These are phyloP conservation scores for Phytophthora cajani DNA, from an alignment of 352 stramenopile genomes.

Conservation along the genomic window DNA sequence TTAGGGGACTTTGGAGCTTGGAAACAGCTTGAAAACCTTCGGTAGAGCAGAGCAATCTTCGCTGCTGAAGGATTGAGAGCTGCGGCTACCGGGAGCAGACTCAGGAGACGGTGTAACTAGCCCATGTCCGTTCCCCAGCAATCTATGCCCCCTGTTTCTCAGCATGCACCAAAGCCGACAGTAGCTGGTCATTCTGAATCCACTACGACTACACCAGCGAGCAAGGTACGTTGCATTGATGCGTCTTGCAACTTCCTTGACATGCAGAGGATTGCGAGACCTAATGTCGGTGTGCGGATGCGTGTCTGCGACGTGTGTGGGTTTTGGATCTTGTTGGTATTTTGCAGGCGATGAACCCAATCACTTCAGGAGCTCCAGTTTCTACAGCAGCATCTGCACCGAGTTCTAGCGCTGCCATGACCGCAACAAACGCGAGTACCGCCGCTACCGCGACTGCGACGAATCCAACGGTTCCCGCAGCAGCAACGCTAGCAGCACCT, in stretches of 20 bases:
- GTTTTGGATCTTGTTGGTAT: conserved; percentile 3
- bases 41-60: conserved; percentile 5
- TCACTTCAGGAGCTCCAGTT: conserved; percentile 21
- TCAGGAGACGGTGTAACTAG: conserved; percentile 23
- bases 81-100: conserved; percentile 7
- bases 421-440: conserved; percentile 23
- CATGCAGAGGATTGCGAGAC: conserved; percentile 2
- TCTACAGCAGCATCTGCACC: conserved; percentile 26
- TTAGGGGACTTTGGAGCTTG: conserved; percentile 1
- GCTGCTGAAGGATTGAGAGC: conserved; percentile 12
- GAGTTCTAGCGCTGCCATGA: conserved; percentile 23
- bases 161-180: conserved; percentile 66
- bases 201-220: conserved; percentile 32
- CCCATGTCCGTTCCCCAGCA: conserved; percentile 72
- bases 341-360: conserved; percentile 39
- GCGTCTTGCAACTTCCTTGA: background rate
- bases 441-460: conserved; percentile 1
- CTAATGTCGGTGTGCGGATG: conserved; percentile 9
- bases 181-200: conserved; percentile 47
- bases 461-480: background rate
- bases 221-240: conserved; percentile 34
- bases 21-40: conserved; percentile 10
- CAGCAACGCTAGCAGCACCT: background rate
- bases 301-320: background rate
- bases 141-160: conserved; percentile 76